Percentiles rank a stretch among this genome's conserved stretches.
phyloP scores from a whole-genome alignment of 2,329 filamentous ascomycete species.

The Alternaria hordeiaustralica region DNA sequence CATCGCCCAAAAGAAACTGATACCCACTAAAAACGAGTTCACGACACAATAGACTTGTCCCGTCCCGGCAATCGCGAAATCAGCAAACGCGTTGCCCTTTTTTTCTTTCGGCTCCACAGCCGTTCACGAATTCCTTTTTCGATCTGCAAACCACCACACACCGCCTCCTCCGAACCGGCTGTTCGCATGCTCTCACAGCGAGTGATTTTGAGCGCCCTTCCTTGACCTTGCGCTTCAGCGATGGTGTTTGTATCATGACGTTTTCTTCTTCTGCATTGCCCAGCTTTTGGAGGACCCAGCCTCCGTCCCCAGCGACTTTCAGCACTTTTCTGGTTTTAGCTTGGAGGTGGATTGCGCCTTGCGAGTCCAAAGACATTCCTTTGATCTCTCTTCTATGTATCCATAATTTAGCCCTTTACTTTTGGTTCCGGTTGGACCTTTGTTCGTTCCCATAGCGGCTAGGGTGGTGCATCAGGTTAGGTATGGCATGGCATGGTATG shows the following conservation, averaged over 20 bases:
- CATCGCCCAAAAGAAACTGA: constrained; percentile 40
- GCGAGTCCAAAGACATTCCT: constrained; percentile 8
- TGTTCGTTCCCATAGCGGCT: constrained; percentile 2
- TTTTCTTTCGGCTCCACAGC: constrained; percentile 27
- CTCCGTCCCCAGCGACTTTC: constrained; percentile 7
- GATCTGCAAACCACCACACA: constrained; percentile 6
- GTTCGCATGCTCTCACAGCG: constrained; percentile 1
- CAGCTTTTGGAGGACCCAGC: not conserved
- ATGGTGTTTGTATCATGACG: constrained; percentile 11
- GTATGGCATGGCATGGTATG: constrained; percentile 4
- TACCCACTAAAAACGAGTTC: constrained; percentile 47
- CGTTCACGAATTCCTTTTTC: constrained; percentile 33
- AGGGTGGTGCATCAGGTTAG: constrained; percentile 10
- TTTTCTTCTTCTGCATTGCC: not conserved
- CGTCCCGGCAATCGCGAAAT: constrained; percentile 10
- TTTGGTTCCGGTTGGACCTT: not conserved
- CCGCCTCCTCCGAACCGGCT: not conserved
- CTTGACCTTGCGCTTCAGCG: constrained; percentile 4
- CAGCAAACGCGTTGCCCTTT: constrained; percentile 5
- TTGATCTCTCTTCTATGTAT: constrained; percentile 16
- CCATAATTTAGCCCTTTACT: constrained; percentile 8
- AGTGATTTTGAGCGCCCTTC: not conserved
- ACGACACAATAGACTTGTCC: constrained; percentile 45
- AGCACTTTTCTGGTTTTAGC: not conserved
- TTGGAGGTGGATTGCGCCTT: constrained; percentile 8